Evolutionary conservation across 1,284 basidiomycete genomes (phyloP).

Genomic region (Leccinum griseonigrum): DNA sequence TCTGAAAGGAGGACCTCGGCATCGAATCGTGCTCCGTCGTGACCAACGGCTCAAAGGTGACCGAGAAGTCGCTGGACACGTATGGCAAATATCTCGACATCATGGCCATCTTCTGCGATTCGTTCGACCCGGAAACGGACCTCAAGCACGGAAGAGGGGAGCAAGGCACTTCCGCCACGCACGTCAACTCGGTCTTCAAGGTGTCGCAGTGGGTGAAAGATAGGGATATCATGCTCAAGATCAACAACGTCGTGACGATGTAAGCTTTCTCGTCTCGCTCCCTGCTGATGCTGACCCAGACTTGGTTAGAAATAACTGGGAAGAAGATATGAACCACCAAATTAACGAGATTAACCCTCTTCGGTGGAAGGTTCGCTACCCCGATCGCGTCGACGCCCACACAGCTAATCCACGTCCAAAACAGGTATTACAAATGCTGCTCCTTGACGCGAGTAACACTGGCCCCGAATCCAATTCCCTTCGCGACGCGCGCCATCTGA

Average conservation of each 20-base stretch:
- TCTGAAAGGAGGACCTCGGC: constrained; percentile 37
- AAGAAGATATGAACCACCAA: constrained; percentile 19
- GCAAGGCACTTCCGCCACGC: constrained; percentile 22
- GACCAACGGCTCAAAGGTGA: constrained; percentile 39
- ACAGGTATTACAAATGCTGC: constrained; percentile 20
- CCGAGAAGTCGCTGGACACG: constrained; percentile 37
- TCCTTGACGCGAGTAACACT: constrained; percentile 19
- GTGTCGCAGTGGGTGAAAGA: constrained; percentile 11
- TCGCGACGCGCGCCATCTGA: constrained; percentile 12
- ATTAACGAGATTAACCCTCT: constrained; percentile 10
- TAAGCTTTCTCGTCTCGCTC: not conserved
- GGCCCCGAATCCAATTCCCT: constrained; percentile 14
- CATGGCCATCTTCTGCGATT: constrained; percentile 40
- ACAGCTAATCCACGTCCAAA: constrained; percentile 15
- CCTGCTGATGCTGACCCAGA: not conserved
- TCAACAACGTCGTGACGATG: constrained; percentile 16
- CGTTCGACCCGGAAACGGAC: constrained; percentile 37
- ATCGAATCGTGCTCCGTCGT: constrained; percentile 38
- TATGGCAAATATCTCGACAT: constrained; percentile 38
- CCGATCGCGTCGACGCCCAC: not conserved
- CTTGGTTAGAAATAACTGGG: constrained; percentile 11
- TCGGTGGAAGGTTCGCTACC: constrained; percentile 13
- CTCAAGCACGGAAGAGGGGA: constrained; percentile 32
- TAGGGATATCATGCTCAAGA: constrained; percentile 25
- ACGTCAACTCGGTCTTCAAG: constrained; percentile 13